Base-by-base conservation (phyloP, 176 grass and related monocot species). In the Echinochloa phyllopogon region DNA sequence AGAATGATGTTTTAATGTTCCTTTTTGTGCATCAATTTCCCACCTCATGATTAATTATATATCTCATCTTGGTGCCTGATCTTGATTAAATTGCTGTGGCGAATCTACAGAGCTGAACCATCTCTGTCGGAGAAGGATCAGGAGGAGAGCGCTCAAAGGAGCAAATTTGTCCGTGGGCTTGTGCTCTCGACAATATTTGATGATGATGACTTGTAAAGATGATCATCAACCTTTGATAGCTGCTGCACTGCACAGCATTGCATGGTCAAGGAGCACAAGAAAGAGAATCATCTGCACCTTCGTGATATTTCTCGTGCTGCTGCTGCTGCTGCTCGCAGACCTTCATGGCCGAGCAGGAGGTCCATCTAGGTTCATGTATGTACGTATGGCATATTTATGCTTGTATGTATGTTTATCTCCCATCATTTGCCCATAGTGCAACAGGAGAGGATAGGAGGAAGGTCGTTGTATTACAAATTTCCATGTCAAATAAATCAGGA, bases 121-220 rank as follows among this genome's bases (percentile, higher is more conserved):
- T 90, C 79, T 79, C 74, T 90, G 18, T 90, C 88, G 0, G 79
- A 90, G 49, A 90, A 87, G 67, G 88, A 90, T 86, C 84, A 79
- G 79, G 74, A 83, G 43, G 88, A 90, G 59, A 49, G 74, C 27
- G 41, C 80, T 44, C 88, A 83, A 59, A 90, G 79, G 84, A 83
- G 84, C 17, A 33, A 72, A 66, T 90, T 87, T 64, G 66, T 65
- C 66, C 40, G 59, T 43, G 84, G 84, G 49, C 79, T 90, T 73
- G 84, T 90, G 74, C 79, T 83, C 59, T 86, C 84, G 29, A 87
- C 74, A 48, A 87, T 83, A 87, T 87, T 86, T 58, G 74, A 83
- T 66, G 73, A 72, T 77, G 84, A 78, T 83, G 79, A 38, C 88
- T 44, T 90, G 38, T 86, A 47, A 86, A 76, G 15, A 48, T 58